Evolutionary conservation across 805 yeast species (phyloP), one percentile per base, ranked within the genome.

Genomic region (Kockiozyma suomiensis): DNA sequence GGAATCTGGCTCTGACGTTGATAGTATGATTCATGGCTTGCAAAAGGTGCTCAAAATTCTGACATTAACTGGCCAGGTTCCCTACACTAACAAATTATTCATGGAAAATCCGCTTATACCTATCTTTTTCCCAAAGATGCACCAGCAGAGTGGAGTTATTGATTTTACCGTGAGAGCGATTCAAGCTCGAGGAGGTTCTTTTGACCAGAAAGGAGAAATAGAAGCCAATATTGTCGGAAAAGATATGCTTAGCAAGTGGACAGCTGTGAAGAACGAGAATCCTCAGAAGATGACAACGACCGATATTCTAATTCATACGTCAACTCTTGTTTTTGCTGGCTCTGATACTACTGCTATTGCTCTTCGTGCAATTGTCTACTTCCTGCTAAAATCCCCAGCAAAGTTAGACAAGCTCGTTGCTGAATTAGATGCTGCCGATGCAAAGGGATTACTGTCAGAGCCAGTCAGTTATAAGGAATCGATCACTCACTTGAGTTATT

Each of bases 341-440:
- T 41, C 40, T 2, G 55, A 41, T 15, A 51, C 48, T 13, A 51
- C 48, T 32, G 48, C 41, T 8, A 42, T 41, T 15, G 47, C 55
- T 8, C 48, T 41, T 7, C 25, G 46, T 26, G 37, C 35, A 2
- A 35, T 50, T 13, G 37, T 47, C 28, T 47, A 30, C 19, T 19
- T 8, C 10, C 17, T 47, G 40, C 15, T 32, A 26, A 47, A 47
- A 33, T 26, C 26, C 19, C 50, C 50, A 26, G 50, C 6, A 5
- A 32, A 30, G 3, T 10, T 30, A 15, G 40, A 30, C 25, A 47
- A 47, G 40, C 28, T 47, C 13, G 28, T 30, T n/a, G 32, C 50
- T 13, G 40, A 30, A 13, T 35, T 47, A 7, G 50, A 47, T 21
- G 40, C 19, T 5, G 49, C 49, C 4, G 49, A 45, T 2, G 35